Base-by-base conservation (phyloP, 345 rosid genomes). In the Pseudoturritis turrita region DNA sequence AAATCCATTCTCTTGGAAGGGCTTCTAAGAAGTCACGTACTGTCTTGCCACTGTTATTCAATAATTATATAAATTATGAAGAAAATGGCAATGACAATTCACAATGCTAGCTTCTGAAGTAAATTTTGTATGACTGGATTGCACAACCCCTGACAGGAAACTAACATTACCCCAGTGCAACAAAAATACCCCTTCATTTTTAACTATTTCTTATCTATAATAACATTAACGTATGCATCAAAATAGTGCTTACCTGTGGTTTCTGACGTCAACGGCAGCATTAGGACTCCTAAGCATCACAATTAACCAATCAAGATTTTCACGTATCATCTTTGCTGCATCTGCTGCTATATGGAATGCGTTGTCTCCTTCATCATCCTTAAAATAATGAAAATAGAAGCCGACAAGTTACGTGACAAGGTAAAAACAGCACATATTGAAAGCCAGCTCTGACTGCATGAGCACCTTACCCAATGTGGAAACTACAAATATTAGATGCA, bases 301-400 rank as follows among this genome's bases (percentile, higher is more conserved):
- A 75, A 91, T 88, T 31, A 95, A 87, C 92, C 99, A 95, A 49
- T 84, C 91, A 82, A 95, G 98, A 79, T 95, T 95, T 83, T 95
- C 99, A 66, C 99, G 90, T 59, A 89, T 91, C 96, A 91, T 91
- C 83, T 87, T 95, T 73, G 96, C 96, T 28, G 91, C 86, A 72
- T 87, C 96, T 26, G 99, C 99, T 55, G 99, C 99, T 78, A 95
- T 87, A 78, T 95, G 99, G 83, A 93, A 93, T 59, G 99, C 98
- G 78, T 87, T 89, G 64, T 88, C 93, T 49, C 99, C 99, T 77
- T 95, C 98, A 82, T 95, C 99, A 66, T 90, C 96, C 99, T 93
- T 83, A 51, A 29, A 71, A 69, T 31, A 70, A 78, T 46, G 52
- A 63, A 39, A 72, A 56, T 68, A 62, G 39, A 49, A 56, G 63